These are phyloP conservation scores for Dipteronia sinensis DNA, from an alignment of 345 rosid genomes.

Conservation along the genomic window DNA sequence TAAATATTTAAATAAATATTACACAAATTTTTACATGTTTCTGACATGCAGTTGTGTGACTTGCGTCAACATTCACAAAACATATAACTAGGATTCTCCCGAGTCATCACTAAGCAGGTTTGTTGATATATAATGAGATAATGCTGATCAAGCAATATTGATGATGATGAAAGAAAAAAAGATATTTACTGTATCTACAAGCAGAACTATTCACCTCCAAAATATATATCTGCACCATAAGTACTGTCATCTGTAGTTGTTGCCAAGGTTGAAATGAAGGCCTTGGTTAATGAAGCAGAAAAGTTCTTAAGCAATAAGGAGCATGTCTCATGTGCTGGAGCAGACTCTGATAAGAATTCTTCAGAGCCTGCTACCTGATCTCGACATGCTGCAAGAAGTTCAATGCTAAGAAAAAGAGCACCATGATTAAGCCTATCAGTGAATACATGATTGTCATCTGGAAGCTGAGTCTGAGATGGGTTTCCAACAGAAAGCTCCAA, in stretches of 20 bases:
- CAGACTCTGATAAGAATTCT: conserved; percentile 25
- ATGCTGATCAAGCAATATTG: not conserved
- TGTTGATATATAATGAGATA: not conserved
- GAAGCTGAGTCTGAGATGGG: conserved; percentile 33
- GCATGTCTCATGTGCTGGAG: conserved; percentile 46
- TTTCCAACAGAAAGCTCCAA: conserved; percentile 49
- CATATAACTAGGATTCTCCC: not conserved
- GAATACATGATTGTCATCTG: conserved; percentile 26
- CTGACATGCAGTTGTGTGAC: not conserved
- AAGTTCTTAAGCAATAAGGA: conserved; percentile 49
- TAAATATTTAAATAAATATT: not conserved
- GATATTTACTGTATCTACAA: conserved; percentile 23
- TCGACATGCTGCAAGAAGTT: conserved; percentile 73
- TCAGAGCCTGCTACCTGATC: conserved; percentile 45
- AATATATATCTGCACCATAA: conserved; percentile 40
- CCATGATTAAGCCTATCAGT: conserved; percentile 54
- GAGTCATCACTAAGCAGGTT: not conserved
- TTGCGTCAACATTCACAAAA: not conserved
- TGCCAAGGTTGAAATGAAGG: conserved; percentile 47
- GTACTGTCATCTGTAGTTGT: conserved; percentile 30
- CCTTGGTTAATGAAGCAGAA: conserved; percentile 49
- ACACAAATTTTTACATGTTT: not conserved
- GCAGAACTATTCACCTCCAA: conserved; percentile 65
- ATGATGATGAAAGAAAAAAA: conserved; percentile 11
- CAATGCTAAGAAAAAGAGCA: conserved; percentile 65